phyloP scores from a whole-genome alignment of 1,284 basidiomycete species.

The Sanguinoderma infundibulare region DNA sequence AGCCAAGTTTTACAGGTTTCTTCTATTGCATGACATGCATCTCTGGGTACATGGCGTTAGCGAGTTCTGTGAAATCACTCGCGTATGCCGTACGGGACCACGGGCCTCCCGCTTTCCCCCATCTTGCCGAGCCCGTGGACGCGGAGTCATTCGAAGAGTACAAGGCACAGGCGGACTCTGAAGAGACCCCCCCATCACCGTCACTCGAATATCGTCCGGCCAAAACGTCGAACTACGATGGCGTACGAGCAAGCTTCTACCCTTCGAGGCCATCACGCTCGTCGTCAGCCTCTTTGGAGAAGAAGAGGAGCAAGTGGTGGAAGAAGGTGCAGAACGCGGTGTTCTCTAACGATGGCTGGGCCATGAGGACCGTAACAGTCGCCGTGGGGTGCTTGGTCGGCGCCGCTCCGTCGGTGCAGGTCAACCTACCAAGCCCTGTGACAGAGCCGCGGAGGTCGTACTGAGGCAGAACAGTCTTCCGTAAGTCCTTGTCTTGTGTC shows the following conservation, averaged over 20 bases:
- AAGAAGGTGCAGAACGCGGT: background rate
- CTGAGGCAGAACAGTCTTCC: background rate
- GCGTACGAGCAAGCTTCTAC: background rate
- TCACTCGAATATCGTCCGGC: too few relatives aligned
- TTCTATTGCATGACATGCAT: background rate
- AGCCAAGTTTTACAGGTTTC: background rate
- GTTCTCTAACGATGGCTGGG: background rate
- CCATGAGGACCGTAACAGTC: background rate
- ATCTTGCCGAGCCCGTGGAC: background rate
- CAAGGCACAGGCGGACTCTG: too few relatives aligned
- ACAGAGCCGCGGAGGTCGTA: background rate
- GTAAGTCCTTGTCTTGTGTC: background rate
- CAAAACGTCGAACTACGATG: background rate
- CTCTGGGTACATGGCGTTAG: background rate
- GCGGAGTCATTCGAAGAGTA: background rate
- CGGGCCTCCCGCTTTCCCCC: too few relatives aligned
- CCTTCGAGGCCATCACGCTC: background rate
- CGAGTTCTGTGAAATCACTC: background rate
- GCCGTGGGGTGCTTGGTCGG: background rate
- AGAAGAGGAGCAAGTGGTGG: background rate
- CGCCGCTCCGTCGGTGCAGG: background rate
- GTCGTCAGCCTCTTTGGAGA: background rate
- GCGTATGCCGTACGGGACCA: too few relatives aligned
- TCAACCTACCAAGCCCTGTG: background rate
- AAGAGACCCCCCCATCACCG: too few relatives aligned